Percentiles rank a stretch among this genome's conserved stretches.
Evolutionary conservation across 2,329 filamentous ascomycete species (phyloP).

Genomic region (Pyrenochaeta sp.): DNA sequence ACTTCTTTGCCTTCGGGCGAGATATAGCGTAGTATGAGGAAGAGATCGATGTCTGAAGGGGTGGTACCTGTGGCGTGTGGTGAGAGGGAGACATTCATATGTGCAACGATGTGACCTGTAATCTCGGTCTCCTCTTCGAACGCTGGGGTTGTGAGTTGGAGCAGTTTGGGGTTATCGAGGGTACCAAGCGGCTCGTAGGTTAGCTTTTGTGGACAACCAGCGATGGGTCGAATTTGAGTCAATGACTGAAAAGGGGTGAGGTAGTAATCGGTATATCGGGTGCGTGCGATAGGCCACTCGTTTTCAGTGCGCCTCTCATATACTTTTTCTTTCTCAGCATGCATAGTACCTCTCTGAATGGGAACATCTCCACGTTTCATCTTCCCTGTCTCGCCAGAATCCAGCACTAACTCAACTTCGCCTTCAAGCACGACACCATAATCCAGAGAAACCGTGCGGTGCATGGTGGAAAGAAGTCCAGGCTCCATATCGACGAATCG

Average conservation of each 20-base stretch:
- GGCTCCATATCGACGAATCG: constrained; percentile 49
- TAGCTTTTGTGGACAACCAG: constrained; percentile 52
- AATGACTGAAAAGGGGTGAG: constrained; percentile 61
- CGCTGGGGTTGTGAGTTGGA: constrained; percentile 66
- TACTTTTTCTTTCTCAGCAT: constrained; percentile 61
- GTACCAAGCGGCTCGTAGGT: constrained; percentile 68
- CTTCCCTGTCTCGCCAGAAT: constrained; percentile 46
- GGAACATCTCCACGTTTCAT: constrained; percentile 48
- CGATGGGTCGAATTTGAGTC: constrained; percentile 40
- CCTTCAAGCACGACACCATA: constrained; percentile 52
- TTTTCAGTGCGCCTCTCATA: constrained; percentile 65
- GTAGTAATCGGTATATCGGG: constrained; percentile 69
- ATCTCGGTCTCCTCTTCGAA: constrained; percentile 73
- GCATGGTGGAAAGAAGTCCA: constrained; percentile 44
- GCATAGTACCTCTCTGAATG: constrained; percentile 51
- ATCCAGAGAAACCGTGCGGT: constrained; percentile 50
- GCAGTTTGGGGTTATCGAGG: constrained; percentile 60
- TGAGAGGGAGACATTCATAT: constrained; percentile 67
- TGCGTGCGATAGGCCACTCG: constrained; percentile 73
- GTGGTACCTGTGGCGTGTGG: constrained; percentile 49
- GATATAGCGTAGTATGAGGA: constrained; percentile 68
- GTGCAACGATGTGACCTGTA: constrained; percentile 72
- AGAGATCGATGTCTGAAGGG: constrained; percentile 69
- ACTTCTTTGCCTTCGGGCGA: constrained; percentile 64
- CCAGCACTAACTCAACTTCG: constrained; percentile 47